Evolutionary conservation across 1,284 basidiomycete genomes (phyloP).

Genomic region (Serendipita sp.): DNA sequence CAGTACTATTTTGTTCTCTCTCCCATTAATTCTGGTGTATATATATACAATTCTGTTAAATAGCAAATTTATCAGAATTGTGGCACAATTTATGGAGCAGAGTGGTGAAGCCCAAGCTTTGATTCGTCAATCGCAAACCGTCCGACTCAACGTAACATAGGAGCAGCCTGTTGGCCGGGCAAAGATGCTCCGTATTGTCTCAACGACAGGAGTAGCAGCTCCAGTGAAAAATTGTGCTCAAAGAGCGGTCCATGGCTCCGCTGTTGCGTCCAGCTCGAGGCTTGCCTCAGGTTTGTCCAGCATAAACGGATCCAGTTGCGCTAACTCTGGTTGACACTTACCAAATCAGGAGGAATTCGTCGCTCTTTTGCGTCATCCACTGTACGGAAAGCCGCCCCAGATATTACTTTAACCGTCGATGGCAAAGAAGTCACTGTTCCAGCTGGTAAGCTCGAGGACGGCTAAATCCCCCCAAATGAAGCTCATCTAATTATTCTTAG

Average conservation of each 20-base stretch:
- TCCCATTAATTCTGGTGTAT: not conserved
- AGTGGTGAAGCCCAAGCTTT: constrained; percentile 2
- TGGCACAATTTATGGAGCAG: not conserved
- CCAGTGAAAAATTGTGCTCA: constrained; percentile 3
- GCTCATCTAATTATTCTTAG: constrained; percentile 25
- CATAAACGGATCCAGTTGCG: not conserved
- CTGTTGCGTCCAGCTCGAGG: not conserved
- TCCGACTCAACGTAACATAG: not conserved
- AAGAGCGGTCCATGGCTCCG: not conserved
- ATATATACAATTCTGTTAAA: not conserved
- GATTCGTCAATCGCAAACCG: not conserved
- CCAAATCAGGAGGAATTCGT: not conserved
- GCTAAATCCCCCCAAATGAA: constrained; percentile 12
- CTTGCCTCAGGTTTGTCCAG: not conserved
- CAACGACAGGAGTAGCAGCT: not conserved
- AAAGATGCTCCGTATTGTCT: constrained; percentile 5
- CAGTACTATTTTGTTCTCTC: not conserved
- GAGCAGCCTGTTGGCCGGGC: not conserved
- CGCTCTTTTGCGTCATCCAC: constrained; percentile 51
- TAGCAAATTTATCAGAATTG: not conserved
- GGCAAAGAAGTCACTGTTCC: constrained; percentile 90
- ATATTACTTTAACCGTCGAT: constrained; percentile 82
- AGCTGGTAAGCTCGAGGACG: constrained; percentile 42
- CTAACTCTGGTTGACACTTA: not conserved
- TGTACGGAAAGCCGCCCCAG: constrained; percentile 38